Evolutionary conservation across 345 rosid genomes (phyloP).

Genomic region (Clausena lansium): DNA sequence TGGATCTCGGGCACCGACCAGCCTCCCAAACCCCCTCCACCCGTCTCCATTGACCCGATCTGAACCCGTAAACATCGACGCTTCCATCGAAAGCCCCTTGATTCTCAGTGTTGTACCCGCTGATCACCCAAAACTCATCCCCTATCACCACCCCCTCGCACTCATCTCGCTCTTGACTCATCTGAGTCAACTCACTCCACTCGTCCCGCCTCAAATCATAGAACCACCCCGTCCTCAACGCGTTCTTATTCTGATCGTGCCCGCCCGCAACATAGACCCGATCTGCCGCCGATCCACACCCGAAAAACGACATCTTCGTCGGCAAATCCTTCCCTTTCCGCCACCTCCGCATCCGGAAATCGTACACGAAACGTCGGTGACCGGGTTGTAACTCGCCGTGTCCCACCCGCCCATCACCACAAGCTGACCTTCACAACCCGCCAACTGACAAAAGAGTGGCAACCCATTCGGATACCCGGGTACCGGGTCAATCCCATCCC

Average conservation of each 20-base stretch:
- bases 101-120: constrained; percentile 57
- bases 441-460: constrained; percentile 59
- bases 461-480: constrained; percentile 50
- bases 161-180: constrained; percentile 68
- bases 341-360: constrained; percentile 49
- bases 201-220: constrained; percentile 50
- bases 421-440: constrained; percentile 54
- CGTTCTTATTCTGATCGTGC: constrained; percentile 69
- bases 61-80: constrained; percentile 39
- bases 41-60: constrained; percentile 45
- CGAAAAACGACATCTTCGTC: constrained; percentile 53
- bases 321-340: constrained; percentile 56
- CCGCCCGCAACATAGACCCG: constrained; percentile 55
- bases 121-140: constrained; percentile 61
- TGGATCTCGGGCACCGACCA: constrained; percentile 44
- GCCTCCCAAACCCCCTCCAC: constrained; percentile 46
- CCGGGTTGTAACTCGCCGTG: constrained; percentile 50
- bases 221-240: constrained; percentile 55
- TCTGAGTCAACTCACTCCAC: constrained; percentile 51
- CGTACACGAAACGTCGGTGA: constrained; percentile 50
- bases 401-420: constrained; percentile 76
- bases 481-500: constrained; percentile 45
- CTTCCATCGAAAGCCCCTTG: constrained; percentile 58
- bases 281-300: constrained; percentile 37
- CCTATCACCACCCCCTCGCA: constrained; percentile 56